A percentile compares a stretch with the other conserved stretches of the same genome.
These are phyloP conservation scores for Diaporthe australafricana DNA, from an alignment of 2,329 filamentous ascomycete genomes.

Conservation along the genomic window DNA sequence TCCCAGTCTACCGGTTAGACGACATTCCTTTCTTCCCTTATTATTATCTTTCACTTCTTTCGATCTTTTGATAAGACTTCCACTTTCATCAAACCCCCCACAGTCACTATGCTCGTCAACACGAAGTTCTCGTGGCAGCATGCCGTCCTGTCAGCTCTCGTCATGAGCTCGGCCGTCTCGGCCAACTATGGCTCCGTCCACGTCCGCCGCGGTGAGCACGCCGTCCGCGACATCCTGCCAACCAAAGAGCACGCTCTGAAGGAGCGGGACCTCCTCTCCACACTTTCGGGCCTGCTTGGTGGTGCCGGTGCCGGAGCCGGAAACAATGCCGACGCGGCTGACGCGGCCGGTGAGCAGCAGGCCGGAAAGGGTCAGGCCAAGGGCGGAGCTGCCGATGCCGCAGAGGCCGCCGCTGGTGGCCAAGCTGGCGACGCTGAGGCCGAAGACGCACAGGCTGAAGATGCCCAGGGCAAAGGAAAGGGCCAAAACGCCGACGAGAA, in stretches of 20 bases:
- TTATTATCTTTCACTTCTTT: conserved; percentile 9
- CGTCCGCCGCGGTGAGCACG: conserved; percentile 21
- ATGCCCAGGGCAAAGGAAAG: not conserved
- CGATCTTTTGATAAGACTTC: conserved; percentile 27
- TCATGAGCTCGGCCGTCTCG: conserved; percentile 30
- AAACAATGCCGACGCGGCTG: not conserved
- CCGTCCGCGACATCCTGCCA: not conserved
- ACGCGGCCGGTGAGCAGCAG: not conserved
- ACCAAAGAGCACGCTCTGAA: not conserved
- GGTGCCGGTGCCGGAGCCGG: not conserved
- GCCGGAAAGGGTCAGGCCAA: not conserved
- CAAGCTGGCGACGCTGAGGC: not conserved
- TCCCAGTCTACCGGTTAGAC: conserved; percentile 24
- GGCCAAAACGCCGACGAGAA: not conserved
- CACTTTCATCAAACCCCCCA: not conserved
- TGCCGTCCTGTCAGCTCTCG: conserved; percentile 31
- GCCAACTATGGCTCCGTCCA: conserved; percentile 25
- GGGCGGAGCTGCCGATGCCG: not conserved
- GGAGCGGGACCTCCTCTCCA: conserved; percentile 4
- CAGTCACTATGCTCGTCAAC: conserved; percentile 26
- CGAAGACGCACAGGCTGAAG: no score
- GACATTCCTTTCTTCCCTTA: conserved; percentile 3
- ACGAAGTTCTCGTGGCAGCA: conserved; percentile 18
- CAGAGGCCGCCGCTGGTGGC: not conserved
- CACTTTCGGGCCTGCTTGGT: conserved; percentile 2